A percentile compares a stretch with the other conserved stretches of the same genome.
Evolutionary conservation across 768 basidiomycete species (phyloP).

Genomic region (Paxillus rubicundulus): DNA sequence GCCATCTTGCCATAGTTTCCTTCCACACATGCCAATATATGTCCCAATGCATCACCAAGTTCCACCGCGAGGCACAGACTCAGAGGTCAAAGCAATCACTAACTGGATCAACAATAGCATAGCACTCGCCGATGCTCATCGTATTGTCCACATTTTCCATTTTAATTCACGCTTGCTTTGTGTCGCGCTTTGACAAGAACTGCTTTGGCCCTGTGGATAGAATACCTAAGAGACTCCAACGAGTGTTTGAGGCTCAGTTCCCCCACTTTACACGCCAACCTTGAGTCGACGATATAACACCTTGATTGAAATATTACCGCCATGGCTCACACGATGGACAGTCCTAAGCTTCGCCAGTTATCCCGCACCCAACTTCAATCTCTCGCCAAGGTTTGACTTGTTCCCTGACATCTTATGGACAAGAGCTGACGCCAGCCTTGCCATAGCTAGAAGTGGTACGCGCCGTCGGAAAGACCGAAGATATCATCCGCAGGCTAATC

Average conservation of each 20-base stretch:
- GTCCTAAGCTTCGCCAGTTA: slow-evolving; percentile 19
- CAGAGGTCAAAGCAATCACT: background rate
- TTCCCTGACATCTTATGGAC: background rate
- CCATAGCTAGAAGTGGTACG: slow-evolving; percentile 24
- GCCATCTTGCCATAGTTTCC: slow-evolving; percentile 45
- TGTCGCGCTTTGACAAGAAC: background rate
- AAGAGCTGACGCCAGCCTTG: background rate
- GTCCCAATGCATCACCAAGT: slow-evolving; percentile 25
- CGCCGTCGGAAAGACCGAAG: slow-evolving; percentile 28
- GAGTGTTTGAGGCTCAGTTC: too few relatives aligned
- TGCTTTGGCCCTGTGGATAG: background rate
- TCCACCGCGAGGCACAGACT: slow-evolving; percentile 33
- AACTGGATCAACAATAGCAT: background rate
- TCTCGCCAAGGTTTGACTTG: slow-evolving; percentile 21
- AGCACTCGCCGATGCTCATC: background rate
- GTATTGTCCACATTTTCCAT: background rate
- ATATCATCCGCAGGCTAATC: slow-evolving; percentile 25
- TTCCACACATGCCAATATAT: too few relatives aligned
- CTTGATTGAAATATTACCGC: background rate
- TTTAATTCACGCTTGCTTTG: background rate
- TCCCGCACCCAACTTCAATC: slow-evolving; percentile 21
- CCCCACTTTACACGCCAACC: background rate
- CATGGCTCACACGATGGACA: slow-evolving; percentile 13
- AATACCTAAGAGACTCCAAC: too few relatives aligned
- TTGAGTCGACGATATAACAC: background rate